Evolutionary conservation across 1,139 yeast genomes (phyloP).

Genomic region (Hemisphaericaspora xylofermentans): DNA sequence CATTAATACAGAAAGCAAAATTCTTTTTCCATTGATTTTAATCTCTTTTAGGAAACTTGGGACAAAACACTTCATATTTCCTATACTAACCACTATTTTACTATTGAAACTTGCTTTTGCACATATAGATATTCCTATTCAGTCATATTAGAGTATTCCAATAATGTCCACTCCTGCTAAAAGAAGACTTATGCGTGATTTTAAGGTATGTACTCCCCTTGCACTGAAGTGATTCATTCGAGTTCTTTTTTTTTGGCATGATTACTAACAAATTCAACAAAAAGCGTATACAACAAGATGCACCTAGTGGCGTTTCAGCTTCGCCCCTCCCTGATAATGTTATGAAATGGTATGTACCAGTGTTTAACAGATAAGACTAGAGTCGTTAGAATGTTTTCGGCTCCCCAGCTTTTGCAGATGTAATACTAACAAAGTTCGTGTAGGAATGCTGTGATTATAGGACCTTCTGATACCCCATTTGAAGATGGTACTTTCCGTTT

Average conservation of each 20-base stretch:
- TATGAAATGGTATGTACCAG: conserved; percentile 69
- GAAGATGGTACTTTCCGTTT: conserved; percentile 97
- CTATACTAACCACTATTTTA: too few relatives aligned
- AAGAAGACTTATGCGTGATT: conserved; percentile 97
- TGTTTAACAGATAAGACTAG: too few relatives aligned
- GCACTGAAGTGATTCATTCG: too few relatives aligned
- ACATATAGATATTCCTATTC: too few relatives aligned
- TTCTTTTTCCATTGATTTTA: too few relatives aligned
- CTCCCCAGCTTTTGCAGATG: too few relatives aligned
- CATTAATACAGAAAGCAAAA: too few relatives aligned
- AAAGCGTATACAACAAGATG: conserved; percentile 93
- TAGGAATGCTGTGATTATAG: conserved; percentile 93
- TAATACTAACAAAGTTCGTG: conserved; percentile 11
- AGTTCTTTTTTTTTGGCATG: background rate
- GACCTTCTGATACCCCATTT: conserved; percentile 96
- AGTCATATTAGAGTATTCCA: background rate
- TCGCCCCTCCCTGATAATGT: conserved; percentile 96
- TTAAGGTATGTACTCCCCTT: conserved; percentile 80
- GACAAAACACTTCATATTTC: too few relatives aligned
- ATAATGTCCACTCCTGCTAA: conserved; percentile 95
- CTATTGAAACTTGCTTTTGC: too few relatives aligned
- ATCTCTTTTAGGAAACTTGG: too few relatives aligned
- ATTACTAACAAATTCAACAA: conserved; percentile 1
- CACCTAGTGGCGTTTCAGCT: conserved; percentile 97
- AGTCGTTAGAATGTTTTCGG: too few relatives aligned